A percentile compares a stretch with the other conserved stretches of the same genome.
phyloP scores from a whole-genome alignment of 371 early-diverging fungal genomes.

The Actinomucor elegans region DNA sequence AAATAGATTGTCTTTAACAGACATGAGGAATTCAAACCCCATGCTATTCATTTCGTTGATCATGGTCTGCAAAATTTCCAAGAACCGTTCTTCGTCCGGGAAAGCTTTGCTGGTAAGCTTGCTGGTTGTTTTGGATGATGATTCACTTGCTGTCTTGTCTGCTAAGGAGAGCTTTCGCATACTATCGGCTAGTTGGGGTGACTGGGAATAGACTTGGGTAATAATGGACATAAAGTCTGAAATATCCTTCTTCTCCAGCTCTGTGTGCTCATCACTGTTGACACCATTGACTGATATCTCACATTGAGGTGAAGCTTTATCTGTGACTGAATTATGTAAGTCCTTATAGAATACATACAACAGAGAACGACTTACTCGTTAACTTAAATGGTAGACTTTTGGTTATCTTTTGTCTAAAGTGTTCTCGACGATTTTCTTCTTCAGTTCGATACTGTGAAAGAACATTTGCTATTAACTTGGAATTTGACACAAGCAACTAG shows the following conservation, averaged over 20 bases:
- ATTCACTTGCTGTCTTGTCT: background rate
- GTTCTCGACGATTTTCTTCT: constrained; percentile 66
- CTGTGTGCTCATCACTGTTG: constrained; percentile 3
- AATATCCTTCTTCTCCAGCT: background rate
- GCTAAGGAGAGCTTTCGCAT: background rate
- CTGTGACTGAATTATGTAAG: constrained; percentile 10
- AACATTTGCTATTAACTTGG: constrained; percentile 62
- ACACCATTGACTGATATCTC: constrained; percentile 60
- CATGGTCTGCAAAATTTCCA: constrained; percentile 37
- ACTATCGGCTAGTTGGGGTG: background rate
- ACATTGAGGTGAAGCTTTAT: constrained; percentile 62
- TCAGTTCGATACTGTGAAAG: constrained; percentile 55
- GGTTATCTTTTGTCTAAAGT: constrained; percentile 57
- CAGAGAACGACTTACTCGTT: constrained; percentile 20
- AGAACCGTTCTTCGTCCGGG: background rate
- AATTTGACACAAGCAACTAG: constrained; percentile 54
- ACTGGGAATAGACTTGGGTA: constrained; percentile 2
- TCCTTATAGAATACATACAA: constrained; percentile 1
- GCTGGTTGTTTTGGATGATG: too few species aligned
- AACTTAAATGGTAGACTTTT: constrained; percentile 63
- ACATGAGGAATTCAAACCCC: constrained; percentile 56
- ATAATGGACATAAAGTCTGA: constrained; percentile 12
- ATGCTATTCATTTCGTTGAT: constrained; percentile 60
- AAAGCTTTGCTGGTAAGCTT: too few species aligned
- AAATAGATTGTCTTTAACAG: constrained; percentile 46